Conservation (phyloP, 2,329 filamentous ascomycete species). For the Beauveria australis region DNA sequence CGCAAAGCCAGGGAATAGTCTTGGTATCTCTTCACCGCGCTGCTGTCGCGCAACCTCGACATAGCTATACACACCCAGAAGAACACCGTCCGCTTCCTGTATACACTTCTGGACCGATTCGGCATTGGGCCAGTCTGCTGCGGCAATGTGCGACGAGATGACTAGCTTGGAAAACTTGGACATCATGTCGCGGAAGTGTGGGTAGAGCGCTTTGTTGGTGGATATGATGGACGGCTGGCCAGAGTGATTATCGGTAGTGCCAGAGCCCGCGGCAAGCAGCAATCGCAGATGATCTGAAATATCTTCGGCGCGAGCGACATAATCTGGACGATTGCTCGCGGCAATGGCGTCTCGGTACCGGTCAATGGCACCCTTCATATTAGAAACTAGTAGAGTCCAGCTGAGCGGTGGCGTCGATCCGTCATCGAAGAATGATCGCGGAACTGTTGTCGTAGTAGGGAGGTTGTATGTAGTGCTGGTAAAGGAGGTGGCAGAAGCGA, state of each 20-base stretch:
- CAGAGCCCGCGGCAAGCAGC: constrained; percentile 88
- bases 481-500: constrained; percentile 54
- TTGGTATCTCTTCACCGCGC: constrained; percentile 82
- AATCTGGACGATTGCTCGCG: constrained; percentile 75
- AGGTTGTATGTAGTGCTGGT: constrained; percentile 50
- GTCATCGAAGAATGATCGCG: constrained; percentile 85
- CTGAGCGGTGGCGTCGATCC: constrained; percentile 71
- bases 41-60: constrained; percentile 93
- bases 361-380: constrained; percentile 87
- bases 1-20: constrained; percentile 90
- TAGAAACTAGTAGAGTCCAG: constrained; percentile 83
- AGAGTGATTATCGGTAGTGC: constrained; percentile 97
- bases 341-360: constrained; percentile 85
- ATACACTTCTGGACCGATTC: constrained; percentile 93
- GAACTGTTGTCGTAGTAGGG: constrained; percentile 53
- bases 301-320: constrained; percentile 90
- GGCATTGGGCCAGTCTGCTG: constrained; percentile 87
- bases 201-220: constrained; percentile 93
- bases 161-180: constrained; percentile 99
- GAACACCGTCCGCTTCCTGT: constrained; percentile 93
- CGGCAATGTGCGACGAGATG: constrained; percentile 93
- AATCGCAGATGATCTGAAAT: constrained; percentile 94
- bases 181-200: constrained; percentile 99
- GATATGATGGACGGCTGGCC: constrained; percentile 99
- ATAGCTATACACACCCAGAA: constrained; percentile 90